These are phyloP conservation scores for Astragalus glycyphyllos DNA, from an alignment of 306 rosid genomes.

Conservation along the genomic window DNA sequence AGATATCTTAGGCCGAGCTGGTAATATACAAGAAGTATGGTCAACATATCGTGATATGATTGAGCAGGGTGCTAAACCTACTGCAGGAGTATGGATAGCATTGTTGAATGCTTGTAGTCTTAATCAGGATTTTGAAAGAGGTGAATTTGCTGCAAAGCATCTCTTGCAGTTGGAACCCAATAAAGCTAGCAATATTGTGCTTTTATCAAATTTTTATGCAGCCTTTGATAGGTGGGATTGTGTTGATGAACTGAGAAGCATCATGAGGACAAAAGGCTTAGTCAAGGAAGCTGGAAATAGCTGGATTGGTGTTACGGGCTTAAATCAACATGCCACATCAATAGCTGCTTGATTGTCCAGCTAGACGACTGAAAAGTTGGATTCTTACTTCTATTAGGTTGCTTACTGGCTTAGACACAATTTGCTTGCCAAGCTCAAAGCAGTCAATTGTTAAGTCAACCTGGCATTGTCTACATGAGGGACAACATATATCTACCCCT, in stretches of 20 bases:
- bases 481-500: background rate
- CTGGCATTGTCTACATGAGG: background rate
- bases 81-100: conserved; percentile 61
- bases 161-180: conserved; percentile 62
- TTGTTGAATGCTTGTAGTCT: conserved; percentile 64
- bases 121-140: conserved; percentile 54
- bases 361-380: conserved; percentile 1
- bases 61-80: conserved; percentile 46
- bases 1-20: conserved; percentile 64
- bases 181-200: conserved; percentile 56
- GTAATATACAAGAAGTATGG: conserved; percentile 66
- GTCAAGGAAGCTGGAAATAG: conserved; percentile 72
- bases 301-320: conserved; percentile 44
- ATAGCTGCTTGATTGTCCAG: conserved; percentile 39
- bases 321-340: conserved; percentile 31
- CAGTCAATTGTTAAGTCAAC: background rate
- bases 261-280: conserved; percentile 58
- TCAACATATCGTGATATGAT: conserved; percentile 46
- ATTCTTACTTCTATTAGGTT: conserved; percentile 10
- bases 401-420: background rate
- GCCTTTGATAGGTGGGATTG: conserved; percentile 66
- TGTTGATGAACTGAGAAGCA: conserved; percentile 61
- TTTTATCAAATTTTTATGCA: conserved; percentile 67
- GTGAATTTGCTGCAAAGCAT: conserved; percentile 60
- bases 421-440: background rate